Conservation (phyloP, 2,329 filamentous ascomycete genomes). For the Ophiostoma ulmi region DNA sequence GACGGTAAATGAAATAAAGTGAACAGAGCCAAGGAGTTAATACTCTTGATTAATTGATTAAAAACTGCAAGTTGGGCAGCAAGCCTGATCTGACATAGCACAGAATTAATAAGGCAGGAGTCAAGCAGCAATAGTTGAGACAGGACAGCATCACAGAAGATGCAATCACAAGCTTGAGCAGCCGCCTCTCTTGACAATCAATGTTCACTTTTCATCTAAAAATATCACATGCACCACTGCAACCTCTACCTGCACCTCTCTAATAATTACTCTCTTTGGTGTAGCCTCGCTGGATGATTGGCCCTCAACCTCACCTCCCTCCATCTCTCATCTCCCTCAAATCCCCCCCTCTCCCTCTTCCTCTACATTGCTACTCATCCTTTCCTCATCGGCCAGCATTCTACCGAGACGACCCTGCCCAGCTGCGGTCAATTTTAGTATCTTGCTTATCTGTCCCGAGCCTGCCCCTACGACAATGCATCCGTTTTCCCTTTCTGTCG, state of each 20-base stretch:
- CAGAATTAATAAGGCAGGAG: neutral
- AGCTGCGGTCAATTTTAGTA: too few species aligned
- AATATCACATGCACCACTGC: neutral
- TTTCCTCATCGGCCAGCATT: neutral
- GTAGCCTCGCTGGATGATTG: neutral
- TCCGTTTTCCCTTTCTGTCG: neutral
- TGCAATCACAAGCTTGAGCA: too few species aligned
- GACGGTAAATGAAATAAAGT: neutral
- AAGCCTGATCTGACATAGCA: neutral
- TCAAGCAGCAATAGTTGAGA: neutral
- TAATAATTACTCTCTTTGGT: conserved; percentile 8
- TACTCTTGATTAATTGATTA: neutral
- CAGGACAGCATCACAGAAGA: neutral
- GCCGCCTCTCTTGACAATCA: too few species aligned
- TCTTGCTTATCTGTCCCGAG: too few species aligned
- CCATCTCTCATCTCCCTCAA: neutral
- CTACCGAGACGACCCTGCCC: neutral
- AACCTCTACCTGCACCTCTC: neutral
- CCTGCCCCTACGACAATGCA: neutral
- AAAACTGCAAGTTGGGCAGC: neutral
- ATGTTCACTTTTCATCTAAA: too few species aligned
- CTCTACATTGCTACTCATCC: neutral
- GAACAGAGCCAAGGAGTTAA: too few species aligned
- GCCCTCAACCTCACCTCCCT: neutral
- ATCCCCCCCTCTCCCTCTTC: neutral